Evolutionary conservation across 345 rosid genomes (phyloP), one percentile per base, ranked within the genome.

Genomic region (Gossypium bickii): DNA sequence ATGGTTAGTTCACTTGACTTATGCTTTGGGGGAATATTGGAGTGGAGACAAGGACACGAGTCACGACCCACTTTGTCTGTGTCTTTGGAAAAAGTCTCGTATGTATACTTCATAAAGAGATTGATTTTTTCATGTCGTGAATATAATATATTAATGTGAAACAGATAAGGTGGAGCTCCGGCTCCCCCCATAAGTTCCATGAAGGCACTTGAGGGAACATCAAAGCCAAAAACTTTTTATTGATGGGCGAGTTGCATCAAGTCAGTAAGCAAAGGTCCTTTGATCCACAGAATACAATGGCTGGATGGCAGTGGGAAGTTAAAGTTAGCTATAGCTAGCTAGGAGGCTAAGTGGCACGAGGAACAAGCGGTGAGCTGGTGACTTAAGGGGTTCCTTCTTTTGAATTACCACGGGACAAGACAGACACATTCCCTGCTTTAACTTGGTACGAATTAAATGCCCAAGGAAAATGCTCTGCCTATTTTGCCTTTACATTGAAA

Each of bases 51-150:
- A 76, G 81, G 62, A 72, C 77, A 73, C 16, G 61, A 56, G 60
- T 56, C 61, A 57, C 61, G 7, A 20, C 29, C 74, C 77, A 74
- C 83, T 84, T 79, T 81, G 80, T 73, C 56, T 5, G 71, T 77
- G 78, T 76, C 63, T 74, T 78, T 48, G 2, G n/a, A 22, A 72
- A 74, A 80, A 61, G 55, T 2, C 27, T 52, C 27, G 11, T 4
- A 16, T 24, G 45, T 20, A 11, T 13, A 48, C 16, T 48, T 48
- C 3, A 48, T 48, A 48, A 34, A 34, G 41, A 34, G 41, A 34
- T 1, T 34, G 41, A 34, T 34, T 34, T 34, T 34, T 34, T 63
- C 20, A 15, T 62, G 45, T 38, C 68, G 10, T 9, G 24, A 34
- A 60, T 25, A 25, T 4, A 2, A 38, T 1, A 63, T 17, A 18